Evolutionary conservation across 2,329 filamentous ascomycete species (phyloP).

Genomic region (Triangularia verruculosa): DNA sequence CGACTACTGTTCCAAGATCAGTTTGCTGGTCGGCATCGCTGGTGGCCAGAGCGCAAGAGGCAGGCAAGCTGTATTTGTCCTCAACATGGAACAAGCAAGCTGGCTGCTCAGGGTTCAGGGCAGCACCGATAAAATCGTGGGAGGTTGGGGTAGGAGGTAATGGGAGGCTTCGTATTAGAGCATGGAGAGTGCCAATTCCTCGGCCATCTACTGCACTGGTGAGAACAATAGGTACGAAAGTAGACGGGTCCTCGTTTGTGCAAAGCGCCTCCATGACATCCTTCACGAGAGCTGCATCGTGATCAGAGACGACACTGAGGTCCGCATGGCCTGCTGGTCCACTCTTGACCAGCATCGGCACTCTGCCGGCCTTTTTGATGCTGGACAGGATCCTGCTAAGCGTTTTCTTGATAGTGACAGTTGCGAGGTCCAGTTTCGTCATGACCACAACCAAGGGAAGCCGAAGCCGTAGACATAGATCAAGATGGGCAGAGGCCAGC

Average conservation of each 20-base stretch:
- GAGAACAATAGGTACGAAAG: constrained; percentile 76
- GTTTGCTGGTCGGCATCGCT: constrained; percentile 40
- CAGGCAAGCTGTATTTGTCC: constrained; percentile 76
- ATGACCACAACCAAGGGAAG: constrained; percentile 78
- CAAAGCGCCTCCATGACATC: constrained; percentile 52
- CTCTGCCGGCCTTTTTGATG: constrained; percentile 71
- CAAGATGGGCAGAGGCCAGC: constrained; percentile 74
- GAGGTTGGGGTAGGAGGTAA: constrained; percentile 56
- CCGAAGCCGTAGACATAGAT: constrained; percentile 77
- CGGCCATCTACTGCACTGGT: constrained; percentile 83
- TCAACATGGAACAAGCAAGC: constrained; percentile 81
- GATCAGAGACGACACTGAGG: constrained; percentile 53
- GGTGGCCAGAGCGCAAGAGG: constrained; percentile 53
- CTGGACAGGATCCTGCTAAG: constrained; percentile 71
- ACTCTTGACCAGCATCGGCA: constrained; percentile 68
- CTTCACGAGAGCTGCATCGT: constrained; percentile 58
- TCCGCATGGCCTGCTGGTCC: constrained; percentile 49
- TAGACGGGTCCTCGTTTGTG: constrained; percentile 40
- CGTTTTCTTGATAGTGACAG: constrained; percentile 68
- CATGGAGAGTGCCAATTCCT: constrained; percentile 78
- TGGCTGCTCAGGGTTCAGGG: constrained; percentile 58
- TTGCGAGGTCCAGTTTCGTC: constrained; percentile 87
- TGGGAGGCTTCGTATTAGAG: constrained; percentile 73
- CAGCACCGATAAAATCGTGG: constrained; percentile 52
- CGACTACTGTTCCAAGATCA: constrained; percentile 69